These are phyloP conservation scores for Yamadazyma diddensiae DNA, from an alignment of 1,139 yeast species.

Conservation along the genomic window DNA sequence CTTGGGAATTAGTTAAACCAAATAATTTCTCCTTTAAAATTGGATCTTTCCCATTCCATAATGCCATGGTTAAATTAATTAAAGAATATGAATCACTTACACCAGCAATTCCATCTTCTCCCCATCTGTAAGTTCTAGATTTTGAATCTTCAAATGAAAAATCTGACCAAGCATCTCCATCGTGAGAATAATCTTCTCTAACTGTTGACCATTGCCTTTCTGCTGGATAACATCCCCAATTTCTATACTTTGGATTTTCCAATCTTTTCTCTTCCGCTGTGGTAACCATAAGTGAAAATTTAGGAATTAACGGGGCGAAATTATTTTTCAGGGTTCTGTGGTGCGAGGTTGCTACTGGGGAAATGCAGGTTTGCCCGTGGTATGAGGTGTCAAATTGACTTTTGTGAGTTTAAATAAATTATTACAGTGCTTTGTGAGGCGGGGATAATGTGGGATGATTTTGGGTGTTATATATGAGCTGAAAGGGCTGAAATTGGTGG, in stretches of 20 bases:
- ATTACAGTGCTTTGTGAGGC: too few relatives aligned
- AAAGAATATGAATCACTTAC: slow-evolving; percentile 83
- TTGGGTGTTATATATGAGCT: too few relatives aligned
- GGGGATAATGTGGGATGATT: too few relatives aligned
- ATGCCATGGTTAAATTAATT: slow-evolving; percentile 72
- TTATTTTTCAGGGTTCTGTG: slow-evolving; percentile 6
- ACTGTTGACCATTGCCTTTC: slow-evolving; percentile 97
- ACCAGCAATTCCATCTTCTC: slow-evolving; percentile 95
- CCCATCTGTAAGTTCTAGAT: slow-evolving; percentile 89
- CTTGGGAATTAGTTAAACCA: slow-evolving; percentile 91
- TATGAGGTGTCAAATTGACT: too few relatives aligned
- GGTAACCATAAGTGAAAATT: slow-evolving; percentile 7
- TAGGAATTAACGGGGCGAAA: not conserved
- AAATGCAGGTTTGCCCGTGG: not conserved
- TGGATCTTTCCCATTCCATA: slow-evolving; percentile 91
- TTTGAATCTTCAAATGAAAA: slow-evolving; percentile 88
- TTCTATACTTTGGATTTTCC: slow-evolving; percentile 59
- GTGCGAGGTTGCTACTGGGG: too few relatives aligned
- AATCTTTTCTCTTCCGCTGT: slow-evolving; percentile 72
- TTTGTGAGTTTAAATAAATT: too few relatives aligned
- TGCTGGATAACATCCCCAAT: slow-evolving; percentile 91
- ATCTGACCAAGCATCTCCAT: slow-evolving; percentile 92
- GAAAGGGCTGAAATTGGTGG: too few relatives aligned
- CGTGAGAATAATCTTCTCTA: slow-evolving; percentile 81
- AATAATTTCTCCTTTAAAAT: slow-evolving; percentile 83